These are phyloP conservation scores for Cyphellophora attinorum DNA, from an alignment of 2,329 filamentous ascomycete genomes.

Conservation along the genomic window DNA sequence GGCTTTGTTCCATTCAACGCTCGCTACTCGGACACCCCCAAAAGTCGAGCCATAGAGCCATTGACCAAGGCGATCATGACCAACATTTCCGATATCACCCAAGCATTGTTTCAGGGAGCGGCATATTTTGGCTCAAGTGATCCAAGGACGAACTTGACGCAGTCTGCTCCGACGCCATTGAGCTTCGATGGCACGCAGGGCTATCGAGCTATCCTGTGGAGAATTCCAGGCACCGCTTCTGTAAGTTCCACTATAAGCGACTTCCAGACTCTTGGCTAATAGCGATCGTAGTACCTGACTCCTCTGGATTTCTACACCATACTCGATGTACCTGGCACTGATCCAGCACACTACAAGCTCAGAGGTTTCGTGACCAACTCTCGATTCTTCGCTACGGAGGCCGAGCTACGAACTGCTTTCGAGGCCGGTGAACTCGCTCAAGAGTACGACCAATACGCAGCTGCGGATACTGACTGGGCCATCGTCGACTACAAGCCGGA, in stretches of 20 bases:
- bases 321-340: slow-evolving; percentile 34
- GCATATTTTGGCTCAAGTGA: slow-evolving; percentile 20
- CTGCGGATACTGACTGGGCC: slow-evolving; percentile 9
- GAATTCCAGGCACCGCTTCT: slow-evolving; percentile 29
- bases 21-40: slow-evolving; percentile 5
- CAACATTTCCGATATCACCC: slow-evolving; percentile 38
- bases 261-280: no score
- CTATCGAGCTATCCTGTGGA: slow-evolving; percentile 33
- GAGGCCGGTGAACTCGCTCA: slow-evolving; percentile 27
- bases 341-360: slow-evolving; percentile 32
- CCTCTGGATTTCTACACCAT: slow-evolving; percentile 38
- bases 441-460: slow-evolving; percentile 27
- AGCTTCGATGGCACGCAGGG: slow-evolving; percentile 33
- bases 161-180: slow-evolving; percentile 25
- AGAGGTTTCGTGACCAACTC: slow-evolving; percentile 35
- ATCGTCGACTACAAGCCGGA: slow-evolving; percentile 11
- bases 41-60: slow-evolving; percentile 22
- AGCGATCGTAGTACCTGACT: slow-evolving; percentile 33
- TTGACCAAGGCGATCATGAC: slow-evolving; percentile 31
- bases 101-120: slow-evolving; percentile 25
- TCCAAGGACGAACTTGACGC: slow-evolving; percentile 15
- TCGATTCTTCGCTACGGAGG: slow-evolving; percentile 27
- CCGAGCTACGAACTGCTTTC: slow-evolving; percentile 27
- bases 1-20: slow-evolving; percentile 7
- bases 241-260: no score